These are phyloP conservation scores for Pseudogymnoascus sp. DNA, from an alignment of 2,329 filamentous ascomycete genomes.

Conservation along the genomic window DNA sequence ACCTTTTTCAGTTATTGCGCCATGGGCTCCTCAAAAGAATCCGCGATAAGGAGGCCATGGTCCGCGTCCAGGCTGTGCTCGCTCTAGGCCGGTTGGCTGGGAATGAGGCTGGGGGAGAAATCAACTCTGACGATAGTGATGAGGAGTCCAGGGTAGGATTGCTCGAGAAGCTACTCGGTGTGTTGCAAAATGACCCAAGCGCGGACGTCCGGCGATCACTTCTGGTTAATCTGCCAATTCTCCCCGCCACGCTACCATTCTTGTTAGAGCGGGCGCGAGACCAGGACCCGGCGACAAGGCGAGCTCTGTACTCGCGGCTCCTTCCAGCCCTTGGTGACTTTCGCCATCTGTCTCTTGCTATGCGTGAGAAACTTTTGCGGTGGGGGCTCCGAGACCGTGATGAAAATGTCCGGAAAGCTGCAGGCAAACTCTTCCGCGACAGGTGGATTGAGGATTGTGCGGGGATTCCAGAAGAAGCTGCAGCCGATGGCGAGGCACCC, in stretches of 20 bases:
- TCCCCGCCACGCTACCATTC: conserved; percentile 72
- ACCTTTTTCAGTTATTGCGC: conserved; percentile 75
- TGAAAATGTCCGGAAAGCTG: conserved; percentile 86
- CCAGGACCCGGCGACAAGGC: conserved; percentile 72
- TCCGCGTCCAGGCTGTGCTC: conserved; percentile 84
- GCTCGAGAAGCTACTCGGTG: conserved; percentile 74
- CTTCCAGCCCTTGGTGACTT: conserved; percentile 89
- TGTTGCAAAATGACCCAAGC: conserved; percentile 87
- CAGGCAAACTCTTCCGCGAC: conserved; percentile 81
- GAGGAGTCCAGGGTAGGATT: conserved; percentile 62
- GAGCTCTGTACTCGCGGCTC: conserved; percentile 78
- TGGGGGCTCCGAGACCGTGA: conserved; percentile 94
- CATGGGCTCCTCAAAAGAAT: conserved; percentile 75
- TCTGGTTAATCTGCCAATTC: conserved; percentile 81
- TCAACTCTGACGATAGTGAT: conserved; percentile 61
- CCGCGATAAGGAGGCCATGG: conserved; percentile 87
- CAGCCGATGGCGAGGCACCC: conserved; percentile 38
- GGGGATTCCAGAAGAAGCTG: conserved; percentile 50
- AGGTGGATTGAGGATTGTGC: conserved; percentile 98
- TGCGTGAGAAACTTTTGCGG: conserved; percentile 88
- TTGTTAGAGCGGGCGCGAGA: conserved; percentile 87
- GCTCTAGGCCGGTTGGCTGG: conserved; percentile 79
- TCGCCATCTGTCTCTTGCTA: conserved; percentile 81
- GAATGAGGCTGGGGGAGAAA: conserved; percentile 63
- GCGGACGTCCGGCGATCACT: conserved; percentile 86